phyloP scores from a whole-genome alignment of 2,329 filamentous ascomycete genomes.

The Phaeosphaeria sp. region DNA sequence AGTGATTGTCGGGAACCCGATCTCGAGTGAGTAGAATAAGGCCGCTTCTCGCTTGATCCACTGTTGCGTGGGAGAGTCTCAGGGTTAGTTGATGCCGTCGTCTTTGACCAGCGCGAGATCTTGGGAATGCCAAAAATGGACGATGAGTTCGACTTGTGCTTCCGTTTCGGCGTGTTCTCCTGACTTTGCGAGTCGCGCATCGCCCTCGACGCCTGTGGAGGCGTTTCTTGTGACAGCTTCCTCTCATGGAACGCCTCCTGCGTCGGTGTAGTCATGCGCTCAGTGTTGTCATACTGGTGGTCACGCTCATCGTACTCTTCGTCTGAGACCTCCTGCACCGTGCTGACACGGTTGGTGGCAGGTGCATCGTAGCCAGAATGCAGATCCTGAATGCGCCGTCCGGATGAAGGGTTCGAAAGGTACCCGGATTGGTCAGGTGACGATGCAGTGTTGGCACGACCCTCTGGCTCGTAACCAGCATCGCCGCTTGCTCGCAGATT shows the following conservation, averaged over 20 bases:
- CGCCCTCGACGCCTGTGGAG: conserved; percentile 58
- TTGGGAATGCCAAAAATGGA: conserved; percentile 78
- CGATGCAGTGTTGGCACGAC: conserved; percentile 75
- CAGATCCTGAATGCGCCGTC: conserved; percentile 54
- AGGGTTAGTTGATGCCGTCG: conserved; percentile 85
- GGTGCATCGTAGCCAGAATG: conserved; percentile 60
- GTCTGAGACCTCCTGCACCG: conserved; percentile 80
- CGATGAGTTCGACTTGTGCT: conserved; percentile 86
- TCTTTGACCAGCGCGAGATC: conserved; percentile 97
- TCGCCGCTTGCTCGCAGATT: conserved; percentile 73
- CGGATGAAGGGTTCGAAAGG: conserved; percentile 65
- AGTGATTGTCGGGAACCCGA: conserved; percentile 77
- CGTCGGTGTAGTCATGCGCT: conserved; percentile 67
- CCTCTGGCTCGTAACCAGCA: conserved; percentile 81
- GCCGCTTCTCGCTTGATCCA: conserved; percentile 63
- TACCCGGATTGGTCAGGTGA: conserved; percentile 79
- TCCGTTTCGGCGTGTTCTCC: conserved; percentile 82
- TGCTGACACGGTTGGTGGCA: conserved; percentile 82
- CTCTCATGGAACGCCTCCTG: conserved; percentile 56
- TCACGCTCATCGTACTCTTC: conserved; percentile 74
- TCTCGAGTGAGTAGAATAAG: conserved; percentile 71
- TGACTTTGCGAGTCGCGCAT: conserved; percentile 64
- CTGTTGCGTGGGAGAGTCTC: conserved; percentile 74
- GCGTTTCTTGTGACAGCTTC: conserved; percentile 51
- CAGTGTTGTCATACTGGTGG: conserved; percentile 65